A percentile compares a stretch with the other conserved stretches of the same genome.
phyloP scores from a whole-genome alignment of 2,329 filamentous ascomycete species.

The Pyrenophora seminiperda region DNA sequence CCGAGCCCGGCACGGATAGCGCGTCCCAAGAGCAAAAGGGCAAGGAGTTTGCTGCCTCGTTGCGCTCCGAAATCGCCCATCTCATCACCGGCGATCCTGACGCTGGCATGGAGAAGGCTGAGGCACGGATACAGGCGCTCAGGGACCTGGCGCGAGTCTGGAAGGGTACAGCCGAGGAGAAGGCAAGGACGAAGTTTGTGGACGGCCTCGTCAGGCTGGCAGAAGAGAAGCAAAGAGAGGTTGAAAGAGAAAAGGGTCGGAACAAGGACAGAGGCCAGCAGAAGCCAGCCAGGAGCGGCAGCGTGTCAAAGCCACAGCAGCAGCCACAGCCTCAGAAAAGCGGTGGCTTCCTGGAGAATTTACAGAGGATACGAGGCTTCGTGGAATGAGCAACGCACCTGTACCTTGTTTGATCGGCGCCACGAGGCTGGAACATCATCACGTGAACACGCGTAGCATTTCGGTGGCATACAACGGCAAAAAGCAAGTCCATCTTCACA shows the following conservation, averaged over 20 bases:
- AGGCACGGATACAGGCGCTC: slow-evolving; percentile 74
- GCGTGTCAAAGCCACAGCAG: slow-evolving; percentile 22
- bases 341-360: slow-evolving; percentile 47
- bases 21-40: slow-evolving; percentile 84
- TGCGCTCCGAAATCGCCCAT: slow-evolving; percentile 73
- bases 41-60: slow-evolving; percentile 73
- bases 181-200: slow-evolving; percentile 78
- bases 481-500: not conserved
- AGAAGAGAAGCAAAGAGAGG: slow-evolving; percentile 67
- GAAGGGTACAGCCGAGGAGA: slow-evolving; percentile 96
- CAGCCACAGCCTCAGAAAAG: slow-evolving; percentile 30
- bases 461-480: not conserved
- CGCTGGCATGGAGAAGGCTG: slow-evolving; percentile 74
- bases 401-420: not conserved
- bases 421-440: not conserved
- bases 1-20: slow-evolving; percentile 69
- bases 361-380: slow-evolving; percentile 46
- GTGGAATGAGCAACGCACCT: slow-evolving; percentile 25
- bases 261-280: slow-evolving; percentile 23
- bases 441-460: slow-evolving; percentile 18
- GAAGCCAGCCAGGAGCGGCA: slow-evolving; percentile 32
- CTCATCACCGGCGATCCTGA: slow-evolving; percentile 62
- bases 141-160: slow-evolving; percentile 79
- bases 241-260: slow-evolving; percentile 49
- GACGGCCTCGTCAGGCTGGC: slow-evolving; percentile 81